Percentiles rank a stretch among this genome's conserved stretches.
Evolutionary conservation across 2,329 filamentous ascomycete species (phyloP).

Genomic region (Penicillium sp.): DNA sequence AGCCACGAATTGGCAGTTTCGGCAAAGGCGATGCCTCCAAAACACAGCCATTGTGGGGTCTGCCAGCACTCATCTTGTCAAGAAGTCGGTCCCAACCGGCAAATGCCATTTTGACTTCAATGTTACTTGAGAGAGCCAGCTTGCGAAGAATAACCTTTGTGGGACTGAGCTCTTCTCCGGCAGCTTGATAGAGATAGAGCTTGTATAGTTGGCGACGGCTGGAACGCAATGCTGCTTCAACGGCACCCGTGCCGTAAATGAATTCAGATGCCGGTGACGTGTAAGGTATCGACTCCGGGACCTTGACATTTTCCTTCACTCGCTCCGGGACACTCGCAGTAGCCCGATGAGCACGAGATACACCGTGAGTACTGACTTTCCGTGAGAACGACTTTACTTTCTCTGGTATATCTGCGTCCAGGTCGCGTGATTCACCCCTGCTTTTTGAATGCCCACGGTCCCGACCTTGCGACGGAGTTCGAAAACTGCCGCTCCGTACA

Average conservation of each 20-base stretch:
- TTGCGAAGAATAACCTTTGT: slow-evolving; percentile 38
- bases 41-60: slow-evolving; percentile 87
- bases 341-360: slow-evolving; percentile 17
- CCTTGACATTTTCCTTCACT: slow-evolving; percentile 34
- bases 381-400: not conserved
- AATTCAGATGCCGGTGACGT: slow-evolving; percentile 89
- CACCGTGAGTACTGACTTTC: slow-evolving; percentile 1
- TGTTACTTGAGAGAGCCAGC: slow-evolving; percentile 40
- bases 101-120: slow-evolving; percentile 61
- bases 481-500: slow-evolving; percentile 31
- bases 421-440: not conserved
- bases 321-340: slow-evolving; percentile 31
- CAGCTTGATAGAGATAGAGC: slow-evolving; percentile 70
- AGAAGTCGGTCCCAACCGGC: slow-evolving; percentile 64
- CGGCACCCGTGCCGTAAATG: slow-evolving; percentile 78
- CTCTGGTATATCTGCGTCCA: not conserved
- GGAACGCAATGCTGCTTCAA: slow-evolving; percentile 72
- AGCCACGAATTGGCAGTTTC: slow-evolving; percentile 61
- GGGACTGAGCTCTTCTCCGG: slow-evolving; percentile 52
- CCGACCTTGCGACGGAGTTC: slow-evolving; percentile 23
- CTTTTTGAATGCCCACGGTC: slow-evolving; percentile 1
- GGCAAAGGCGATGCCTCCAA: slow-evolving; percentile 84
- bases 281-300: slow-evolving; percentile 57
- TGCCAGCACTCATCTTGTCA: slow-evolving; percentile 76
- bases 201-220: slow-evolving; percentile 73